A percentile compares a stretch with the other conserved stretches of the same genome.
Evolutionary conservation across 441 rosid genomes (phyloP).

Genomic region (Metrosideros polymorpha): DNA sequence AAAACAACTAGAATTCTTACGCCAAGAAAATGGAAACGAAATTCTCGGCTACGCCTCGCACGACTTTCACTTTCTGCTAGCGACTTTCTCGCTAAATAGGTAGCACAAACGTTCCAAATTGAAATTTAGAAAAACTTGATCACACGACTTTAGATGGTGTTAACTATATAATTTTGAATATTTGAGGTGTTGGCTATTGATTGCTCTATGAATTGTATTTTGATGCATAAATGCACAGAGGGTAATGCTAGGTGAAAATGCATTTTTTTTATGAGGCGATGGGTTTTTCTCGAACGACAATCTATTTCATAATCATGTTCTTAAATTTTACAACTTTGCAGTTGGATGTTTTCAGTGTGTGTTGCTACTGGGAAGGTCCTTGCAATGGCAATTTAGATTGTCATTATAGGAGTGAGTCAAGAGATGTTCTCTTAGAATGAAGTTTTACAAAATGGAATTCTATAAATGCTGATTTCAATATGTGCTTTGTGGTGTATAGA

Average conservation of each 20-base stretch:
- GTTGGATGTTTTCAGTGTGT: not conserved
- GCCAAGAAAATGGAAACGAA: not conserved
- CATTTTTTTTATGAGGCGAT: not conserved
- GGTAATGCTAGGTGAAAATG: not conserved
- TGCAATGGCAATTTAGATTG: not conserved
- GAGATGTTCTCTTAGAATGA: not conserved
- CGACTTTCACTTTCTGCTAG: too few species aligned
- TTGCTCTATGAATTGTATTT: not conserved
- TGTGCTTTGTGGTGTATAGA: not conserved
- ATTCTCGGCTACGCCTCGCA: not conserved
- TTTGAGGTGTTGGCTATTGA: not conserved
- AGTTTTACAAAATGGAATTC: fast-evolving
- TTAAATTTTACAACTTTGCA: not conserved
- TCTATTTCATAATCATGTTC: not conserved
- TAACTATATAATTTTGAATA: fast-evolving
- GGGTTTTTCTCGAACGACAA: not conserved
- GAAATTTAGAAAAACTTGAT: too few species aligned
- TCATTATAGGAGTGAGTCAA: fast-evolving
- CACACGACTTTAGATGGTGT: too few species aligned
- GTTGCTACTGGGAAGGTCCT: not conserved
- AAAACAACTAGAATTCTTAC: not conserved
- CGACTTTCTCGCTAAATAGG: not conserved
- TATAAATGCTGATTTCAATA: not conserved
- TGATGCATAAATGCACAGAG: not conserved
- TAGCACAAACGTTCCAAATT: not conserved